Conservation (phyloP, 805 yeast genomes). For the Kodamaea laetipori region DNA sequence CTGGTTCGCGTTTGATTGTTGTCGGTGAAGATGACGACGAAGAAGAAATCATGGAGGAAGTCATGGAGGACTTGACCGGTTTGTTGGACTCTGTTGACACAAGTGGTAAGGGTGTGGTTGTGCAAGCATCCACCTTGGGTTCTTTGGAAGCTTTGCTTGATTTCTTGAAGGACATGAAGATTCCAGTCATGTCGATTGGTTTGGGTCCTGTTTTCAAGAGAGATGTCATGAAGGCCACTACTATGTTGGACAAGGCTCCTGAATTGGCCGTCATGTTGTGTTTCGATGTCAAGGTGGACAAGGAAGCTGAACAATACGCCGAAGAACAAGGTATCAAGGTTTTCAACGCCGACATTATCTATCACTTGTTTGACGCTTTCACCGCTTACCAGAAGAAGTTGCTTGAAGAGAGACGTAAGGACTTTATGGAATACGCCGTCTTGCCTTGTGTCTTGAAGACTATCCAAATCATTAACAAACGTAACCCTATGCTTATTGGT, state of each 20-base stretch:
- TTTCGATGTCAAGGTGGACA: slow-evolving; percentile 95
- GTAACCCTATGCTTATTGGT: slow-evolving; percentile 99
- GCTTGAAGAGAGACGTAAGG: slow-evolving; percentile 87
- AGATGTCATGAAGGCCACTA: slow-evolving; percentile 95
- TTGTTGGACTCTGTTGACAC: slow-evolving; percentile 92
- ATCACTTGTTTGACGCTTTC: slow-evolving; percentile 93
- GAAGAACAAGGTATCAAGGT: slow-evolving; percentile 87
- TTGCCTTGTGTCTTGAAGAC: slow-evolving; percentile 96
- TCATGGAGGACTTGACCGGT: slow-evolving; percentile 97
- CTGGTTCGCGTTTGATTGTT: slow-evolving; percentile 93
- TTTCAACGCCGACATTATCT: slow-evolving; percentile 94
- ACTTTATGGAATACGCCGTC: slow-evolving; percentile 82
- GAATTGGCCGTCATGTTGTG: slow-evolving; percentile 97
- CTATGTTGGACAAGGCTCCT: slow-evolving; percentile 96
- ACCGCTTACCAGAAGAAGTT: slow-evolving; percentile 88
- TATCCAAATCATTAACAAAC: slow-evolving; percentile 93
- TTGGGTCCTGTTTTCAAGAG: slow-evolving; percentile 97
- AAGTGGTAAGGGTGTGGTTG: slow-evolving; percentile 95
- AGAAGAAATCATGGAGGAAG: slow-evolving; percentile 96
- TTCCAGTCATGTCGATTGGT: slow-evolving; percentile 98
- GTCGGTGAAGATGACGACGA: slow-evolving; percentile 98
- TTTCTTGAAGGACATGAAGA: slow-evolving; percentile 97
- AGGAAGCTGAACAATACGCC: slow-evolving; percentile 98
- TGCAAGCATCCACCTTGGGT: slow-evolving; percentile 98
- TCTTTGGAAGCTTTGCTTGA: slow-evolving; percentile 95